Evolutionary conservation across 805 yeast genomes (phyloP).

Genomic region (Yarrowia deformans): DNA sequence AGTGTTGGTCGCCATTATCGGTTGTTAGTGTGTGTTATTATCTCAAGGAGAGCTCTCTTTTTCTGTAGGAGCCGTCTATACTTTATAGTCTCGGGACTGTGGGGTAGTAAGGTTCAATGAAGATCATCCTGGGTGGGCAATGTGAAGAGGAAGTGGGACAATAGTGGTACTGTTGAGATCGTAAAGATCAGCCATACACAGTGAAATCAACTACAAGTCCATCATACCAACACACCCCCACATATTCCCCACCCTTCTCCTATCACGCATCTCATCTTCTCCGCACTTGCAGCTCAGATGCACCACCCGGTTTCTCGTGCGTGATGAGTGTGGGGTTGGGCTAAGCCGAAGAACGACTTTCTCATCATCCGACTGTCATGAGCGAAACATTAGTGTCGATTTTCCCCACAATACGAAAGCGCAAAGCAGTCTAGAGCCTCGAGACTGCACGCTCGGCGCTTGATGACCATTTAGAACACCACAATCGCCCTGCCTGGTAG

Average conservation of each 20-base stretch:
- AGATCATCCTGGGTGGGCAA: slow-evolving; percentile 5
- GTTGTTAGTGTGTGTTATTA: not conserved
- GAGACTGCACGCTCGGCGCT: no score
- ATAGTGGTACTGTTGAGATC: not conserved
- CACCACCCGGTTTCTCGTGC: not conserved
- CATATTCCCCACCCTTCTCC: not conserved
- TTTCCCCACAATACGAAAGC: not conserved
- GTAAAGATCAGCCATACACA: not conserved
- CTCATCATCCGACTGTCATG: slow-evolving; percentile 26
- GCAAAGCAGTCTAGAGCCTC: not conserved
- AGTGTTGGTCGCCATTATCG: slow-evolving; percentile 42
- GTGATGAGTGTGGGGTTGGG: slow-evolving; percentile 23
- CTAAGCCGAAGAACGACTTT: slow-evolving; percentile 4
- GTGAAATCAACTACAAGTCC: not conserved
- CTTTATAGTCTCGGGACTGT: slow-evolving; percentile 27
- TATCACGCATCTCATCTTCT: not conserved
- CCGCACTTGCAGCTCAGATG: slow-evolving; percentile 21
- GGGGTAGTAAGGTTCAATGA: slow-evolving; percentile 19
- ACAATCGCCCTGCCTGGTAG: no score
- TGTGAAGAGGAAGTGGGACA: not conserved
- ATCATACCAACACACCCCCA: no score
- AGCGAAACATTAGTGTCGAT: not conserved
- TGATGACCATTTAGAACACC: no score
- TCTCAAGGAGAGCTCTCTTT: not conserved
- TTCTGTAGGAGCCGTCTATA: slow-evolving; percentile 8